phyloP scores from a whole-genome alignment of 306 rosid genomes.

The Trifolium subterraneum region DNA sequence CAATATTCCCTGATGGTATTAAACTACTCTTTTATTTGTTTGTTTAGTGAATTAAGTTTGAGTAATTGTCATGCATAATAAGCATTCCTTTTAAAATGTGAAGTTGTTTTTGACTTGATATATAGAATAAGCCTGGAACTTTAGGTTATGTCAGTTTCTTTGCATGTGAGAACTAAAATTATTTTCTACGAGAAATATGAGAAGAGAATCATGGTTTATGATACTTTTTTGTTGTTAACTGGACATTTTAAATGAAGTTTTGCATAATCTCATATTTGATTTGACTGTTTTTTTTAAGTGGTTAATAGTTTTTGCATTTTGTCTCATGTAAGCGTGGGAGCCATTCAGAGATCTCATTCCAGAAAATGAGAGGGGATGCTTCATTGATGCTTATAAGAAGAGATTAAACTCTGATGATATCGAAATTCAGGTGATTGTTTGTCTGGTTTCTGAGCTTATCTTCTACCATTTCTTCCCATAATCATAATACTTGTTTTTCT shows the following conservation, averaged over 20 bases:
- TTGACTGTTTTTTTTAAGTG: too few species aligned
- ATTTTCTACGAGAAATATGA: neutral
- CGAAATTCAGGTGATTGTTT: constrained; percentile 71
- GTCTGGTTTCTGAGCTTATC: constrained; percentile 31
- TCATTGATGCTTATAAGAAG: constrained; percentile 78
- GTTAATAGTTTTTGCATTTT: constrained; percentile 39
- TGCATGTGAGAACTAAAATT: constrained; percentile 18
- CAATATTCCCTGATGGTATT: constrained; percentile 91
- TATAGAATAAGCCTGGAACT: constrained; percentile 19
- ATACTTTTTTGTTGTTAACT: too few species aligned
- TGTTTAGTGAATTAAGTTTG: constrained; percentile 29
- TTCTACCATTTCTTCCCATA: constrained; percentile 10
- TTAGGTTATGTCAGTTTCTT: constrained; percentile 28
- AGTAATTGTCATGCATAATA: constrained; percentile 20
- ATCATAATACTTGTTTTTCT: constrained; percentile 2
- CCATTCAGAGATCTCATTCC: constrained; percentile 90
- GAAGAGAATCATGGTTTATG: too few species aligned
- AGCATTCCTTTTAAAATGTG: constrained; percentile 16
- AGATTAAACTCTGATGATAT: constrained; percentile 80
- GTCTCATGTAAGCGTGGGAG: constrained; percentile 77
- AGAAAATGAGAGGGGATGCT: constrained; percentile 76
- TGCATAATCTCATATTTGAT: too few species aligned
- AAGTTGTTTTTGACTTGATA: constrained; percentile 23
- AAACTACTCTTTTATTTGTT: constrained; percentile 17
- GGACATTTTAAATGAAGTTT: too few species aligned